Evolutionary conservation across 148 eudicot genomes (phyloP), one percentile per base, ranked within the genome.

Genomic region (Silene conica): DNA sequence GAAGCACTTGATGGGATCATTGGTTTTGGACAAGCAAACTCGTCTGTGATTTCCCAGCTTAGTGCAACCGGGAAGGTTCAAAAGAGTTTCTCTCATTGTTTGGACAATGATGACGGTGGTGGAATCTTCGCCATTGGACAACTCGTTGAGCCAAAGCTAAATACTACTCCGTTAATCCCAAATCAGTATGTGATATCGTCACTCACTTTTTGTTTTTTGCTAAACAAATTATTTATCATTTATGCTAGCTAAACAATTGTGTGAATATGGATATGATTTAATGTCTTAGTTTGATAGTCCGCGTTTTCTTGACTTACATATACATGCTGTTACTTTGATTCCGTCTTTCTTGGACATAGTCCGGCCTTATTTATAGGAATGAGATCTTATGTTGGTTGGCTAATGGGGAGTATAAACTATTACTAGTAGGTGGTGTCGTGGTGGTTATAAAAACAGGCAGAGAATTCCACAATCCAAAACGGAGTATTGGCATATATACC

Each of bases 61-160:
- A 86, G 89, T 69, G 84, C 86, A 2, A 81, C 90, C 41, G 84
- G 87, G 41, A 88, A 88, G 84, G 88, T 86, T 72, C 88, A 85
- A 76, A 92, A 85, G 78, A 78, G 89, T 69, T 95, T 95, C 80
- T 79, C 98, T 23, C 98, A 95, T 77, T 95, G 98, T 84, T 86
- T 95, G 87, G 93, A 92, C 78, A 83, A 91, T 41, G 73, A 14
- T 8, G 74, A 86, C 54, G 98, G 98, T 66, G 98, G 98, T 65
- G 98, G 97, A 19, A 90, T 92, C 45, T 92, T 92, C 71, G 93
- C 98, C 55, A 87, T 95, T 71, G 98, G 98, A 48, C 83, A 90
- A 78, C 84, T 95, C 63, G 96, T 89, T 68, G 83, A 89, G 81
- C 98, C 96, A 38, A 86, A 87, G 82, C 66, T 89, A n/a, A 83